Evolutionary conservation across 2,329 filamentous ascomycete genomes (phyloP), one percentile per base, ranked within the genome.

Genomic region (Ophiostoma sp.): DNA sequence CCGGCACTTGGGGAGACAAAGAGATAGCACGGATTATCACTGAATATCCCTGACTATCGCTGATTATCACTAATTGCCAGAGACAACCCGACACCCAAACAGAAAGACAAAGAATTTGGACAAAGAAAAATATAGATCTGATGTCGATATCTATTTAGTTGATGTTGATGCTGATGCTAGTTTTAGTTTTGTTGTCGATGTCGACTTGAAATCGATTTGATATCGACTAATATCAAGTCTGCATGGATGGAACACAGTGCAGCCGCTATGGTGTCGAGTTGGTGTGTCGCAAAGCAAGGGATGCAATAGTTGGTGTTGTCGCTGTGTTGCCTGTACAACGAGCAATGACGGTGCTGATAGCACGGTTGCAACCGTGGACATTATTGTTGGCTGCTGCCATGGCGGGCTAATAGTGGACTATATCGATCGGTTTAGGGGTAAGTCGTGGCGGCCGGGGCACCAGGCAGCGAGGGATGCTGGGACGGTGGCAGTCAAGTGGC

Each of bases 271-370:
- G 49, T 55, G 49, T 27, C 27, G 27, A 27, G 49, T 9, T 55
- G n/a, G 14, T 55, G 49, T 11, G 49, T 55, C 49, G 49, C 49
- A 55, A 55, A 18, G 49, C 49, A 27, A 55, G 49, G 49, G 49
- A 55, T n/a, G 8, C 8, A 27, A 6, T 27, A 27, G 27, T 27
- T 27, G 27, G 27, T 27, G 27, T 27, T 16, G 49, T 27, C n/a
- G n/a, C 16, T n/a, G n/a, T 27, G n/a, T 55, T 7, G 27, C 27
- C 27, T 27, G 27, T 27, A 1, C 27, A 27, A 27, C 27, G 27
- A 27, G 27, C 27, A 27, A 27, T 27, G 27, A 27, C 27, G 27
- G 27, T 27, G 27, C 27, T 27, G 27, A 27, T 27, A 27, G 27
- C 27, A 27, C 27, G 1, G 27, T 27, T 27, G 27, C 27, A 27